Evolutionary conservation across 306 rosid genomes (phyloP).

Genomic region (Acacia acuminata): DNA sequence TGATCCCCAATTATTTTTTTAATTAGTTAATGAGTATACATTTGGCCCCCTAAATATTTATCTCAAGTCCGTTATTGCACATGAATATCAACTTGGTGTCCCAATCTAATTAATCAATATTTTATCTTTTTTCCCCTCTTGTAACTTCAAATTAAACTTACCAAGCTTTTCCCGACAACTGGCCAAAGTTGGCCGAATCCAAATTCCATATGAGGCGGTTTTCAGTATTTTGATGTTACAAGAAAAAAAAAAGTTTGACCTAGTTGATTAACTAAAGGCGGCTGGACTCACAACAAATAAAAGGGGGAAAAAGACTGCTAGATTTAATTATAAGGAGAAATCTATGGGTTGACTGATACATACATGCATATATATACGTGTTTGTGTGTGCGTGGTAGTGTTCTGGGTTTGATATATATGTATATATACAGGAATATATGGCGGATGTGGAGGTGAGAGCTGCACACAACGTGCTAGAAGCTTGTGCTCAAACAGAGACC

Average conservation of each 20-base stretch:
- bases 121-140: too few relatives aligned
- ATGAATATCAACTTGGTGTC: background rate
- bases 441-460: conserved; percentile 94
- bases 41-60: too few relatives aligned
- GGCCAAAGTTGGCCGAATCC: background rate
- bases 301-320: background rate
- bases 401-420: background rate
- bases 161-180: too few relatives aligned
- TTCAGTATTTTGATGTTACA: background rate
- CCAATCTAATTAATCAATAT: too few relatives aligned
- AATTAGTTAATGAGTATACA: too few relatives aligned
- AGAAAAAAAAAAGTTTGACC: background rate
- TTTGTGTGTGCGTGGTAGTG: too few relatives aligned
- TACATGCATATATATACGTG: background rate
- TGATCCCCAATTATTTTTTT: too few relatives aligned
- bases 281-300: background rate
- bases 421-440: conserved; percentile 65
- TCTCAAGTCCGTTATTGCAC: too few relatives aligned
- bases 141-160: too few relatives aligned
- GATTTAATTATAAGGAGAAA: background rate
- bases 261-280: background rate
- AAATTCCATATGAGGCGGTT: background rate
- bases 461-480: conserved; percentile 94
- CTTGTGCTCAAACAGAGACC: conserved; percentile 86
- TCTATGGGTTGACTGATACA: background rate